Percentiles rank a stretch among this genome's conserved stretches.
Evolutionary conservation across 768 basidiomycete species (phyloP).

Genomic region (Boletus patriciae): DNA sequence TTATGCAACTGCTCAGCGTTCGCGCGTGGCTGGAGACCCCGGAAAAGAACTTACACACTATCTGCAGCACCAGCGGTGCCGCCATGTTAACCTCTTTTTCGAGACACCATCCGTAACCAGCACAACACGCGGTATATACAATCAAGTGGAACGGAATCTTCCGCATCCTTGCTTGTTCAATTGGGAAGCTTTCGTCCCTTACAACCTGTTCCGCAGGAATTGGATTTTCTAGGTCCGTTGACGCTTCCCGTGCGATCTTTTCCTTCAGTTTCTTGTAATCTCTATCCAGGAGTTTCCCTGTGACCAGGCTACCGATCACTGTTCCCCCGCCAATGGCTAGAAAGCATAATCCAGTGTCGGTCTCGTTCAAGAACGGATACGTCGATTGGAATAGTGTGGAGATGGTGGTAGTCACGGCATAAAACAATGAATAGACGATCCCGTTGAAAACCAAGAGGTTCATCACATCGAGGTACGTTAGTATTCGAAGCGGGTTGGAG

Average conservation of each 20-base stretch:
- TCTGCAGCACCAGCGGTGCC: conserved; percentile 52
- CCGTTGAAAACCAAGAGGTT: conserved; percentile 51
- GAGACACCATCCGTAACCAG: conserved; percentile 64
- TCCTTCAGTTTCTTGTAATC: conserved; percentile 53
- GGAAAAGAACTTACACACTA: conserved; percentile 20
- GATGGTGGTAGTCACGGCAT: conserved; percentile 44
- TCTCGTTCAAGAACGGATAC: conserved; percentile 51
- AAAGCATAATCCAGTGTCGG: conserved; percentile 72
- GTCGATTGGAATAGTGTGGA: conserved; percentile 49
- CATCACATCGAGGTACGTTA: conserved; percentile 39
- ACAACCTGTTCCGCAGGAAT: conserved; percentile 21
- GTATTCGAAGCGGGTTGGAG: conserved; percentile 40
- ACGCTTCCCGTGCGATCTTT: conserved; percentile 11
- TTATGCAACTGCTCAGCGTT: not conserved
- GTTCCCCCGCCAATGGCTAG: conserved; percentile 74
- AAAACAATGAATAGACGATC: conserved; percentile 52
- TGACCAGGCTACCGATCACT: conserved; percentile 54
- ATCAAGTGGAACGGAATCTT: conserved; percentile 43
- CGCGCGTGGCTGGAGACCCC: not conserved
- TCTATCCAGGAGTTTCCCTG: conserved; percentile 63
- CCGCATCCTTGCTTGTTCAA: conserved; percentile 59
- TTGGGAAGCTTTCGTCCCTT: conserved; percentile 49
- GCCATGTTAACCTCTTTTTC: conserved; percentile 49
- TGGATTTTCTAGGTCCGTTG: conserved; percentile 23
- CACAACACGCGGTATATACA: conserved; percentile 41